A percentile compares a stretch with the other conserved stretches of the same genome.
phyloP scores from a whole-genome alignment of 257 asterid genomes.

The Rubia yunnanensis region DNA sequence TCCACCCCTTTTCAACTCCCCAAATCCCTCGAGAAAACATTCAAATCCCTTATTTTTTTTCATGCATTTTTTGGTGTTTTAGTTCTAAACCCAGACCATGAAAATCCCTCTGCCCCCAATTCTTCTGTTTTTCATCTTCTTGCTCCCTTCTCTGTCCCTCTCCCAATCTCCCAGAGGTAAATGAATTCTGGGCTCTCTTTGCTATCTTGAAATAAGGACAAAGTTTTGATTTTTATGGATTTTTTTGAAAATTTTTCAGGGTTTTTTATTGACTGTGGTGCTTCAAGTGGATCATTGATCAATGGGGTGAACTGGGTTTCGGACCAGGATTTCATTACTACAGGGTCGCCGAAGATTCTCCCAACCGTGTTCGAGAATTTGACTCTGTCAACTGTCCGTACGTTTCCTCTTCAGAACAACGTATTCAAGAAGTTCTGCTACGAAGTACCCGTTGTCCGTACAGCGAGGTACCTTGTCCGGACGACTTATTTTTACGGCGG shows the following conservation, averaged over 20 bases:
- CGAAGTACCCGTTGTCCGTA: slow-evolving; percentile 52
- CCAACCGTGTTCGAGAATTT: slow-evolving; percentile 18
- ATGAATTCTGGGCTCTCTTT: not conserved
- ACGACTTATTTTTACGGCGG: slow-evolving; percentile 83
- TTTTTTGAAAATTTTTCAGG: slow-evolving; percentile 26
- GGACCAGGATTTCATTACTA: slow-evolving; percentile 39
- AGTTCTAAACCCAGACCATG: slow-evolving; percentile 13
- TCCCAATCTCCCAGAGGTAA: slow-evolving; percentile 55
- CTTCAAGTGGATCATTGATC: slow-evolving; percentile 27
- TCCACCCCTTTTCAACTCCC: not conserved
- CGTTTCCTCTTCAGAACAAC: slow-evolving; percentile 52
- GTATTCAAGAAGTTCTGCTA: slow-evolving; percentile 75
- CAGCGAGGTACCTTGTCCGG: slow-evolving; percentile 52
- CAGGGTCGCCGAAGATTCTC: slow-evolving; percentile 43
- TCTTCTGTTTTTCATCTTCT: slow-evolving; percentile 20
- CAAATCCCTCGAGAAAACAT: not conserved
- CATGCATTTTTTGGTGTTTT: not conserved
- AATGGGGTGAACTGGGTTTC: slow-evolving; percentile 56
- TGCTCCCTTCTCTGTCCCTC: slow-evolving; percentile 21
- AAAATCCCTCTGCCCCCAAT: slow-evolving; percentile 20
- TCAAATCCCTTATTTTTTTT: not conserved
- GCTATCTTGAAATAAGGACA: not conserved
- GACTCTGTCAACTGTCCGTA: slow-evolving; percentile 57
- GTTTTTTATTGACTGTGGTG: slow-evolving; percentile 64
- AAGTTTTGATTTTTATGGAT: not conserved